Conservation (phyloP, 2,329 filamentous ascomycete genomes). For the Huntiella savannae region DNA sequence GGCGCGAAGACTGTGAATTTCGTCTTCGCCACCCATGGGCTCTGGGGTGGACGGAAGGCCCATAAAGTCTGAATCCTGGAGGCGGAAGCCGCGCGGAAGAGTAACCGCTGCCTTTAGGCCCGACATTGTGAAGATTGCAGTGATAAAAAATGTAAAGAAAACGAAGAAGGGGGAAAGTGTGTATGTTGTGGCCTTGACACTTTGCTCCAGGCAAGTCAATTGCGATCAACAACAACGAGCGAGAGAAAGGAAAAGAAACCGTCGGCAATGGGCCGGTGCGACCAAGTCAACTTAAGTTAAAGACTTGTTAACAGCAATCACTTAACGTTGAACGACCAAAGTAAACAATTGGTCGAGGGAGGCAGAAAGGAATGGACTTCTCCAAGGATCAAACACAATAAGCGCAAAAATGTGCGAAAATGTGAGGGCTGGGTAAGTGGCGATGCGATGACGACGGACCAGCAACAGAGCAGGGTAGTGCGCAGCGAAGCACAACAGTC, state of each 20-base stretch:
- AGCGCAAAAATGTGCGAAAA: too few relatives aligned
- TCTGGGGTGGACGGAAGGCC: constrained; percentile 28
- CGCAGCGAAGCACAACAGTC: too few relatives aligned
- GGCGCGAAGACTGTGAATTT: constrained; percentile 16
- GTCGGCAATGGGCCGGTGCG: neutral
- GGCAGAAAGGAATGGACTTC: too few relatives aligned
- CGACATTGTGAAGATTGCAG: constrained; percentile 22
- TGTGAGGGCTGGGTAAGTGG: too few relatives aligned
- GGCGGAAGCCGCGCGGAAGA: constrained; percentile 25
- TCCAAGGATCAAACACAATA: too few relatives aligned
- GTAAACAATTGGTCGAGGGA: too few relatives aligned
- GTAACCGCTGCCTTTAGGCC: constrained; percentile 26
- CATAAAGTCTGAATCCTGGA: constrained; percentile 18
- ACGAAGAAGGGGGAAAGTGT: neutral
- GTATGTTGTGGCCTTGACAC: neutral
- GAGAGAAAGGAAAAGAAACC: neutral
- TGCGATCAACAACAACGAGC: constrained; percentile 1
- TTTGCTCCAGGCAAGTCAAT: constrained; percentile 5
- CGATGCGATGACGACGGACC: too few relatives aligned
- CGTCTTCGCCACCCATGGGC: constrained; percentile 19
- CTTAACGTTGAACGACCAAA: too few relatives aligned
- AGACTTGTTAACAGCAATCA: too few relatives aligned
- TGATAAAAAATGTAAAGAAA: neutral
- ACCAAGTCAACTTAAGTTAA: neutral
- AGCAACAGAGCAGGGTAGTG: too few relatives aligned